These are phyloP conservation scores for Citrus medica DNA, from an alignment of 345 rosid species.

Conservation along the genomic window DNA sequence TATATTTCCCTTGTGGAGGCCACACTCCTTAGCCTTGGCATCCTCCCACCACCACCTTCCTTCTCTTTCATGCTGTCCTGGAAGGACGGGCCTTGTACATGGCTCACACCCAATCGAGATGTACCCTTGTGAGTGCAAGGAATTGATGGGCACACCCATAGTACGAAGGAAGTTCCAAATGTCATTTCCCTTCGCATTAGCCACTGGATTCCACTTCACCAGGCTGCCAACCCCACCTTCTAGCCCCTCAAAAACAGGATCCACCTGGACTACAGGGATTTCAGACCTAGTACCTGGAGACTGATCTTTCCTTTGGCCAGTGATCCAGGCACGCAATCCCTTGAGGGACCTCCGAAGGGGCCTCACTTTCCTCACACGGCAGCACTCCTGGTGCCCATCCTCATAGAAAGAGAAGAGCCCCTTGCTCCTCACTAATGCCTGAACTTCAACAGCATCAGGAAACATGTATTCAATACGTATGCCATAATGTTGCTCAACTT, in stretches of 20 bases:
- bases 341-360: slow-evolving; percentile 87
- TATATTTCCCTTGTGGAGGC: slow-evolving; percentile 86
- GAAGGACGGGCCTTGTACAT: slow-evolving; percentile 89
- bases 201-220: slow-evolving; percentile 96
- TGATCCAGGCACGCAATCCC: slow-evolving; percentile 93
- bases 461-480: slow-evolving; percentile 89
- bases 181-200: slow-evolving; percentile 69
- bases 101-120: slow-evolving; percentile 98
- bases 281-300: slow-evolving; percentile 90
- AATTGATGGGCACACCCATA: slow-evolving; percentile 83
- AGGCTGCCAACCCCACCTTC: slow-evolving; percentile 86
- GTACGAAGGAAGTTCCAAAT: slow-evolving; percentile 84
- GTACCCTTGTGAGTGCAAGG: slow-evolving; percentile 71
- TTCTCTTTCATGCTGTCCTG: slow-evolving; percentile 98
- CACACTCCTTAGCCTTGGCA: slow-evolving; percentile 95
- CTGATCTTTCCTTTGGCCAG: slow-evolving; percentile 96
- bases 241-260: slow-evolving; percentile 86
- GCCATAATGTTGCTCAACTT: slow-evolving; percentile 74
- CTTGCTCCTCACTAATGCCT: slow-evolving; percentile 82
- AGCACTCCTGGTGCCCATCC: slow-evolving; percentile 97
- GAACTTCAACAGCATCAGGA: slow-evolving; percentile 94
- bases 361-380: slow-evolving; percentile 95
- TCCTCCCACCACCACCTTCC: slow-evolving; percentile 99
- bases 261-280: slow-evolving; percentile 83
- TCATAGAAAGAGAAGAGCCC: slow-evolving; percentile 93